Conservation (phyloP, 208 protist species). For the Vickermania spadyakhi region DNA sequence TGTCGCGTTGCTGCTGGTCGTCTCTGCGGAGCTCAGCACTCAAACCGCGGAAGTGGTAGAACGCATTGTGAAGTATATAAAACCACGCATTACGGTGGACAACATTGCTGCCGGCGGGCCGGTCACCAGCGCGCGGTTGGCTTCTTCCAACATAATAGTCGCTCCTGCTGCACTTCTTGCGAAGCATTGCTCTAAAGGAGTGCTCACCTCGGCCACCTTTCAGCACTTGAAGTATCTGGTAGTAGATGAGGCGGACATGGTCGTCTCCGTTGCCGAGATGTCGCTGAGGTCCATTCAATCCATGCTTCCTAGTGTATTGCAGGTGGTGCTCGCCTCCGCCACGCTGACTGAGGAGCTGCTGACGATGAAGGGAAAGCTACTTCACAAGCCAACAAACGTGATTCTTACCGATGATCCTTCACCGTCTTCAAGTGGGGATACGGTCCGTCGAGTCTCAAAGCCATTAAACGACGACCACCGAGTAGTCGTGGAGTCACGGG, state of each 20-base stretch:
- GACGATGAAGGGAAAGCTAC: conserved; percentile 87
- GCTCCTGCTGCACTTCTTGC: conserved; percentile 80
- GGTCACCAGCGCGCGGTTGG: conserved; percentile 45
- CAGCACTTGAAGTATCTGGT: conserved; percentile 74
- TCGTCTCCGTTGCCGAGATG: conserved; percentile 91
- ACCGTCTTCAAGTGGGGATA: background rate
- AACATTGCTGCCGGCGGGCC: conserved; percentile 61
- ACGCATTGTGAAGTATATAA: conserved; percentile 66
- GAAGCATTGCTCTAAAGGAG: conserved; percentile 35
- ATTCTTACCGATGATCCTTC: conserved; percentile 54
- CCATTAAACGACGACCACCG: background rate
- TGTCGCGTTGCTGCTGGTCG: conserved; percentile 91
- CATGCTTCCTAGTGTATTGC: conserved; percentile 78
- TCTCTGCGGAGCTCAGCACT: conserved; percentile 94
- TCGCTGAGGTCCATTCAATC: conserved; percentile 84
- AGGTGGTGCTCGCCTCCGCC: conserved; percentile 93
- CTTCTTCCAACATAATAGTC: conserved; percentile 77
- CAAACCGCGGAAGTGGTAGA: conserved; percentile 85
- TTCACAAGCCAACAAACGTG: conserved; percentile 90
- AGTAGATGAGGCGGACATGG: conserved; percentile 95
- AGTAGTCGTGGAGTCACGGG: conserved; percentile 53
- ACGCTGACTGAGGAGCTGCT: conserved; percentile 92
- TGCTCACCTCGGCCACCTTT: conserved; percentile 44
- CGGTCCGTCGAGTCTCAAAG: no score
- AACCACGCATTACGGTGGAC: conserved; percentile 70